phyloP scores from a whole-genome alignment of 1,284 basidiomycete genomes.

The Ganoderma multipileum region DNA sequence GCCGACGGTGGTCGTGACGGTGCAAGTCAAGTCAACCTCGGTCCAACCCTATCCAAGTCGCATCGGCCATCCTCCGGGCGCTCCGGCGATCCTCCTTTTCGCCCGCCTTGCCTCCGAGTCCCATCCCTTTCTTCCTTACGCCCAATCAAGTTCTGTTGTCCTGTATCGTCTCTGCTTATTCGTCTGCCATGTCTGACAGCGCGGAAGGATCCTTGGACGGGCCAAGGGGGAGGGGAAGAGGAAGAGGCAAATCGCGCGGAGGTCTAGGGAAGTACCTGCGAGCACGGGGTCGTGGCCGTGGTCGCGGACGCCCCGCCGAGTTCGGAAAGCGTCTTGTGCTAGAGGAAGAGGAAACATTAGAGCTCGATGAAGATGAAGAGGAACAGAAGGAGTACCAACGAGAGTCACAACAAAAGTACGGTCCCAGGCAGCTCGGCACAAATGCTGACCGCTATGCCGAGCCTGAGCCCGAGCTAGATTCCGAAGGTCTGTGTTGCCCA shows the following conservation, averaged over 20 bases:
- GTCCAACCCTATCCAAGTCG: neutral
- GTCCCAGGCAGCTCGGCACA: constrained; percentile 62
- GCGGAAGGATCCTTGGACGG: neutral
- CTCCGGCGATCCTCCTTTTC: neutral
- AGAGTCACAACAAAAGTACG: constrained; percentile 57
- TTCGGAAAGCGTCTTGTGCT: constrained; percentile 64
- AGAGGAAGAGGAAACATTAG: constrained; percentile 59
- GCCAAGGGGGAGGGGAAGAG: constrained; percentile 43
- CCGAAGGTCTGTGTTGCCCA: constrained; percentile 57
- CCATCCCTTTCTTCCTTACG: neutral
- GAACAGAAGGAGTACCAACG: constrained; percentile 52
- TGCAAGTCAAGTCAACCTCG: constrained; percentile 4
- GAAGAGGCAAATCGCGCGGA: constrained; percentile 65
- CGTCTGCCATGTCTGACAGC: neutral
- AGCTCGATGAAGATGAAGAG: constrained; percentile 47
- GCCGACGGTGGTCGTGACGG: constrained; percentile 18
- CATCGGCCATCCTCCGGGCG: neutral
- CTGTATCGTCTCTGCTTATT: neutral
- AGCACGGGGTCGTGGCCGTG: constrained; percentile 65
- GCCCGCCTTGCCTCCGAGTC: neutral
- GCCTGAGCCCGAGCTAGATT: constrained; percentile 66
- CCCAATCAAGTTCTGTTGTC: neutral
- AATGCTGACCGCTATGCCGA: constrained; percentile 78
- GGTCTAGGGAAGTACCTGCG: constrained; percentile 77
- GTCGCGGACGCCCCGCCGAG: constrained; percentile 66